phyloP scores from a whole-genome alignment of 768 basidiomycete species.

The Suillus subluteus region DNA sequence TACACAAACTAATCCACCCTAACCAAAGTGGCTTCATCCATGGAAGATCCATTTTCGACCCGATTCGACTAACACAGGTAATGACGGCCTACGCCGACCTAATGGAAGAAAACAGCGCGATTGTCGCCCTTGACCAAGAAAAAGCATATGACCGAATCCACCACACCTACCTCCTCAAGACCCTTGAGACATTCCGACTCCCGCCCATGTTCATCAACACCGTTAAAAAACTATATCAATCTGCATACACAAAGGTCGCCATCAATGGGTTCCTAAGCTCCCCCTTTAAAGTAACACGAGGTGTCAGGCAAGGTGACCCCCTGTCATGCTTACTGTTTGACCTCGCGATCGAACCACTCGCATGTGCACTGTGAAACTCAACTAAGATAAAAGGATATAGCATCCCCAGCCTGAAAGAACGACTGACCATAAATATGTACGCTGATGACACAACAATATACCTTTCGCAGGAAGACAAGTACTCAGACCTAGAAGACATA shows the following conservation, averaged over 20 bases:
- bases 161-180: constrained; percentile 36
- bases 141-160: constrained; percentile 1
- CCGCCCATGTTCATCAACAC: constrained; percentile 33
- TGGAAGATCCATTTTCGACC: constrained; percentile 35
- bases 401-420: accelerated
- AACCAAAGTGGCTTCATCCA: constrained; percentile 45
- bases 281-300: background rate
- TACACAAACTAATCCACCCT: constrained; percentile 28
- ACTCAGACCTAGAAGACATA: constrained; percentile 8
- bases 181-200: constrained; percentile 26
- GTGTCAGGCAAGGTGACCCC: background rate
- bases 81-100: constrained; percentile 30
- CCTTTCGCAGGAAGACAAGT: constrained; percentile 14
- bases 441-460: constrained; percentile 11
- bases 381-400: constrained; percentile 11
- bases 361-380: constrained; percentile 23
- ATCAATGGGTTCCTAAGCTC: accelerated
- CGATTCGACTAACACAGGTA: constrained; percentile 29
- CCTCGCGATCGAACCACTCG: accelerated
- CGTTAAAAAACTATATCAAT: background rate
- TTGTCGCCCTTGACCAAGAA: constrained; percentile 41
- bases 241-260: background rate
- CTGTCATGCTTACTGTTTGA: background rate
- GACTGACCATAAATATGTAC: background rate
- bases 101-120: constrained; percentile 28